Conservation (phyloP, 345 rosid species). For the Hibiscus tridactylites region DNA sequence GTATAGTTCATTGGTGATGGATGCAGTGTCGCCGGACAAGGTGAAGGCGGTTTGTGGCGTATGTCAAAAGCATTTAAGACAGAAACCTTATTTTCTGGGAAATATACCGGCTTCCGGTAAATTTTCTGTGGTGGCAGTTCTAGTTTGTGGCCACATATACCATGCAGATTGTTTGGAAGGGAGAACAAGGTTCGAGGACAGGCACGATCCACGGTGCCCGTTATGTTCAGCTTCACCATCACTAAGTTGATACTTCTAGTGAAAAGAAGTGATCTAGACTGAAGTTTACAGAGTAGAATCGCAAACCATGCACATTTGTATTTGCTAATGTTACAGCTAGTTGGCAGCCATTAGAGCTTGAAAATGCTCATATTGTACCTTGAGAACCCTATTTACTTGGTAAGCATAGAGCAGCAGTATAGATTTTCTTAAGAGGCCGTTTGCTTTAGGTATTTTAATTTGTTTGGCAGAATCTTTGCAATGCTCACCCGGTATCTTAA, state of each 20-base stretch:
- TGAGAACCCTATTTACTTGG: too few relatives aligned
- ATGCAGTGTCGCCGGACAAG: conserved; percentile 23
- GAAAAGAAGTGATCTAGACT: conserved; percentile 21
- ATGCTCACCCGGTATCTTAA: neutral
- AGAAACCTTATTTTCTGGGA: conserved; percentile 34
- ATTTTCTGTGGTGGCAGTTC: conserved; percentile 42
- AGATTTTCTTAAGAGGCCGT: too few relatives aligned
- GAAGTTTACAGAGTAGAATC: too few relatives aligned
- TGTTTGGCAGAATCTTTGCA: neutral
- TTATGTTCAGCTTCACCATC: conserved; percentile 24
- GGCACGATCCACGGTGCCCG: conserved; percentile 45
- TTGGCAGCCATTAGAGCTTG: too few relatives aligned
- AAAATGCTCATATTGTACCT: too few relatives aligned
- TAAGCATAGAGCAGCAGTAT: too few relatives aligned
- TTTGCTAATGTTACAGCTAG: too few relatives aligned
- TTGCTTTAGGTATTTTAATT: too few relatives aligned
- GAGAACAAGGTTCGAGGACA: conserved; percentile 33
- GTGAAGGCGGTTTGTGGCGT: conserved; percentile 41
- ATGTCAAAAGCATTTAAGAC: conserved; percentile 43
- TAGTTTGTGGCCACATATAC: conserved; percentile 59
- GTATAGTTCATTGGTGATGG: conserved; percentile 4
- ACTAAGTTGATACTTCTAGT: conserved; percentile 13
- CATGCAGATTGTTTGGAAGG: conserved; percentile 60
- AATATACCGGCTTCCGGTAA: conserved; percentile 26
- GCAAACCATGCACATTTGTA: too few relatives aligned